A percentile compares a stretch with the other conserved stretches of the same genome.
These are phyloP conservation scores for Coprinopsis cinerea DNA, from an alignment of 768 basidiomycete genomes.

Conservation along the genomic window DNA sequence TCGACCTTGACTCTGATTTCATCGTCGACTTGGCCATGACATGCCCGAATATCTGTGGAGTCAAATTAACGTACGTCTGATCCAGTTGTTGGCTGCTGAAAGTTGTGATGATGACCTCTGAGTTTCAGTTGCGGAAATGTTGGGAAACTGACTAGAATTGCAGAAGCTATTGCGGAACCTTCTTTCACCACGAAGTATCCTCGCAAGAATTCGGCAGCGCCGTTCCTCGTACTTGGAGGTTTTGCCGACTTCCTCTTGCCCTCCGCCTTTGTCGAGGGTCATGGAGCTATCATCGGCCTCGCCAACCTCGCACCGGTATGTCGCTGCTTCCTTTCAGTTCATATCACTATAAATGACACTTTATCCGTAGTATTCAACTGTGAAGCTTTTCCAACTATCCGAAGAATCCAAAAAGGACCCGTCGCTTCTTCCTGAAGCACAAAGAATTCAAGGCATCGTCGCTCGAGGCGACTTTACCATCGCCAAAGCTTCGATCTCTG, in stretches of 20 bases:
- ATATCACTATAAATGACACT: conserved; percentile 1
- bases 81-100: conserved; percentile 6
- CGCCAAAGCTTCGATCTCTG: conserved; percentile 67
- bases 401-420: conserved; percentile 49
- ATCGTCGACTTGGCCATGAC: conserved; percentile 74
- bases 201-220: conserved; percentile 56
- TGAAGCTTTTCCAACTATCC: conserved; percentile 57
- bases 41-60: conserved; percentile 74
- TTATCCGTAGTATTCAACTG: conserved; percentile 46
- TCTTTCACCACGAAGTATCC: conserved; percentile 56
- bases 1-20: conserved; percentile 87
- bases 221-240: conserved; percentile 84
- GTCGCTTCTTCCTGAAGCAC: conserved; percentile 59
- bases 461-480: conserved; percentile 79
- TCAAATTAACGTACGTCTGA: conserved; percentile 77
- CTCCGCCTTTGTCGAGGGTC: conserved; percentile 62
- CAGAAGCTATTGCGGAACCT: conserved; percentile 54
- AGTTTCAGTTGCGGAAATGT: conserved; percentile 75
- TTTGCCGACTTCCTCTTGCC: conserved; percentile 81
- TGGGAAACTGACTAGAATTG: conserved; percentile 84
- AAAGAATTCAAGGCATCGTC: conserved; percentile 72
- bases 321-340: conserved; percentile 14
- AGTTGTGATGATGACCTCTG: conserved; percentile 1
- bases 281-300: conserved; percentile 89
- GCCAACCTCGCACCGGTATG: conserved; percentile 76